These are phyloP conservation scores for Talaromyces marneffei DNA, from an alignment of 2,329 filamentous ascomycete species.

Conservation along the genomic window DNA sequence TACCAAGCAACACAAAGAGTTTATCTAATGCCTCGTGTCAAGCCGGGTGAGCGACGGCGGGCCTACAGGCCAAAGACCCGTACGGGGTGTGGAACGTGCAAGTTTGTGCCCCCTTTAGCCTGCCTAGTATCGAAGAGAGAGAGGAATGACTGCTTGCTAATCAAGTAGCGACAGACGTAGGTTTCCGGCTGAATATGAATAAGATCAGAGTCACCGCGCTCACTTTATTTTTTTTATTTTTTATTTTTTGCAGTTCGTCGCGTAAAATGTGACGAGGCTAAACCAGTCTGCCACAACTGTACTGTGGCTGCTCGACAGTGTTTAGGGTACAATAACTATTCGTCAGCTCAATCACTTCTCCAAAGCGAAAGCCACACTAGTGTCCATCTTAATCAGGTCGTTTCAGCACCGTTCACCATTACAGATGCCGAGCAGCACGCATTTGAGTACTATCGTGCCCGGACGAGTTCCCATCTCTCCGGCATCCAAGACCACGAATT, in stretches of 20 bases:
- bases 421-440: slow-evolving; percentile 1
- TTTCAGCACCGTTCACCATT: background rate
- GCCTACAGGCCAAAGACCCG: slow-evolving; percentile 10
- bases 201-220: background rate
- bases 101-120: background rate
- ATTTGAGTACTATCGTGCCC: slow-evolving; percentile 6
- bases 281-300: slow-evolving; percentile 2
- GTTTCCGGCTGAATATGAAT: background rate
- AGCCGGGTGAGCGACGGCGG: slow-evolving; percentile 6
- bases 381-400: background rate
- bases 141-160: background rate
- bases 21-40: slow-evolving; percentile 6
- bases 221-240: too few species aligned
- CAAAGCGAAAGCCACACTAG: background rate
- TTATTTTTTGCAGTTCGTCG: slow-evolving; percentile 7
- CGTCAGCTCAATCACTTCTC: background rate
- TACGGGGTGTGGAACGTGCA: slow-evolving; percentile 9
- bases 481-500: background rate
- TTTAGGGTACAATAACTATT: background rate
- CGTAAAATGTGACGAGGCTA: slow-evolving; percentile 8
- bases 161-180: background rate
- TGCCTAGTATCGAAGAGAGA: background rate
- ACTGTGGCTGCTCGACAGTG: background rate
- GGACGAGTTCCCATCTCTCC: background rate
- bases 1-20: background rate